phyloP scores from a whole-genome alignment of 1,284 basidiomycete genomes.

The Marasmius oreades region DNA sequence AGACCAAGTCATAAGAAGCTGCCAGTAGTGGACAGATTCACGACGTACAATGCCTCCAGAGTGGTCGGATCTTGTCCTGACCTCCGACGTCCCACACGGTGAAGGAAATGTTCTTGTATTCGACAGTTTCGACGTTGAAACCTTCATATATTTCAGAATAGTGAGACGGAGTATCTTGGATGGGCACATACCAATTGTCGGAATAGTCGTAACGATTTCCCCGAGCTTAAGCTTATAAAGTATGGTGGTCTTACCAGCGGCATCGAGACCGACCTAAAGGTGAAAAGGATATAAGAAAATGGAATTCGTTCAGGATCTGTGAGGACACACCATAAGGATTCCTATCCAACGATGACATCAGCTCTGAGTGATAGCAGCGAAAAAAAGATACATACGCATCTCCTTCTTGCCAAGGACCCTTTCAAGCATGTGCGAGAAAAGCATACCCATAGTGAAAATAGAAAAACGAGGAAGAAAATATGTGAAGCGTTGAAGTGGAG shows the following conservation, averaged over 20 bases:
- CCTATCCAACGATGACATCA: conserved; percentile 40
- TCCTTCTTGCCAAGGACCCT: conserved; percentile 98
- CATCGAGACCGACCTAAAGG: conserved; percentile 88
- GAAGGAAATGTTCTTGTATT: conserved; percentile 99
- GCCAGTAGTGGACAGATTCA: conserved; percentile 18
- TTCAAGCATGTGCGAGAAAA: conserved; percentile 77
- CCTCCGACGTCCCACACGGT: conserved; percentile 99
- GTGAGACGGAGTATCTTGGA: conserved; percentile 14
- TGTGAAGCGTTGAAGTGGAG: conserved; percentile 29
- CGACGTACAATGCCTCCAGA: conserved; percentile 97
- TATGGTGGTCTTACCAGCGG: conserved; percentile 97
- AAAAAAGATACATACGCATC: conserved; percentile 77
- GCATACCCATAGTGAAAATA: conserved; percentile 74
- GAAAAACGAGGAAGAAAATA: conserved; percentile 29
- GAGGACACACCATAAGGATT: conserved; percentile 65
- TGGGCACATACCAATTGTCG: conserved; percentile 84
- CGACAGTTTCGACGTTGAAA: conserved; percentile 99
- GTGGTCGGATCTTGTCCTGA: conserved; percentile 97
- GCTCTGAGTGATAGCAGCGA: conserved; percentile 36
- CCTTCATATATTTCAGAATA: conserved; percentile 44
- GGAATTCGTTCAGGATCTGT: conserved; percentile 11
- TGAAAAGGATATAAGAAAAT: conserved; percentile 3
- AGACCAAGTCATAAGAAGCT: conserved; percentile 17
- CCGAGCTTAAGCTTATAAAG: conserved; percentile 98
- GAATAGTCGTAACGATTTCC: conserved; percentile 99